Evolutionary conservation across 2,329 filamentous ascomycete genomes (phyloP).

Genomic region (Penicillium sp.): DNA sequence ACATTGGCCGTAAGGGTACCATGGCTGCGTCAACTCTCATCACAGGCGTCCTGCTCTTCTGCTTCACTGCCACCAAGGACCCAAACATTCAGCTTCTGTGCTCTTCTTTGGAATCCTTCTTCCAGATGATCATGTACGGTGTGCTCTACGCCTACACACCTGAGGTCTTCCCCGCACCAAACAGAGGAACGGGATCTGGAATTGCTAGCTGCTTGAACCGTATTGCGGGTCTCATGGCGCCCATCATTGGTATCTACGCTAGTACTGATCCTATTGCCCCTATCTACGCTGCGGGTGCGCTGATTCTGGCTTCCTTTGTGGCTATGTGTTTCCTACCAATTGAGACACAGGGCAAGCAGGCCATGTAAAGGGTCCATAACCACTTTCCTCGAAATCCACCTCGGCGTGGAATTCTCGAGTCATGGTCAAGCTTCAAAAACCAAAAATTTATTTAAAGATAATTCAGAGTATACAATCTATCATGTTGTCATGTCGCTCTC

Average conservation of each 20-base stretch:
- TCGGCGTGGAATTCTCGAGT: background rate
- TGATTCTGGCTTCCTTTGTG: conserved; percentile 44
- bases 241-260: conserved; percentile 45
- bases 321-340: conserved; percentile 47
- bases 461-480: too few relatives aligned
- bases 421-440: background rate
- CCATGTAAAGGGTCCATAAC: conserved; percentile 27
- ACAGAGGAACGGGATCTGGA: conserved; percentile 56
- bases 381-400: background rate
- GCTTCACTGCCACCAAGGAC: conserved; percentile 54
- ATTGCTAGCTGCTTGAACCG: conserved; percentile 47
- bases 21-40: conserved; percentile 55
- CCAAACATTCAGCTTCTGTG: conserved; percentile 52
- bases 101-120: conserved; percentile 54
- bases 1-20: conserved; percentile 58
- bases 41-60: conserved; percentile 56
- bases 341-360: conserved; percentile 45
- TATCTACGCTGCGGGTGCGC: conserved; percentile 45
- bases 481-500: too few relatives aligned
- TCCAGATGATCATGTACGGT: conserved; percentile 57
- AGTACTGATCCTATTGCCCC: conserved; percentile 40
- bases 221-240: conserved; percentile 44
- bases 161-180: conserved; percentile 58
- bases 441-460: too few relatives aligned
- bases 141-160: conserved; percentile 61